Conservation (phyloP, 352 stramenopile species). For the Pythium folliculosum region DNA sequence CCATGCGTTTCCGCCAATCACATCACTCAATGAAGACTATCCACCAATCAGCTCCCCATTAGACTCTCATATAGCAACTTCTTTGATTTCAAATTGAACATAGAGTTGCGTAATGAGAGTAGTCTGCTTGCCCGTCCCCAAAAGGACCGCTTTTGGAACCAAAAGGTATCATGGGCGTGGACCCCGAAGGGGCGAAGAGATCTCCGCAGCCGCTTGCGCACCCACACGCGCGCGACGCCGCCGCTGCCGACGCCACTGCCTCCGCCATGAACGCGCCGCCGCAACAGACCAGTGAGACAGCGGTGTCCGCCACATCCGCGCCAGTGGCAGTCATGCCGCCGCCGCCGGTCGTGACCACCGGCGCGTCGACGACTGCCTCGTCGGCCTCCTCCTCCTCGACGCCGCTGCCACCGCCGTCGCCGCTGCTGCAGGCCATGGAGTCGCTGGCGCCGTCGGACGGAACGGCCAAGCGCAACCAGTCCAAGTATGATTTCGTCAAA, state of each 20-base stretch:
- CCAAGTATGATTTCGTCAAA: slow-evolving; percentile 91
- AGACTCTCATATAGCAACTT: background rate
- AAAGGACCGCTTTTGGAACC: background rate
- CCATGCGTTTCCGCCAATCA: slow-evolving; percentile 4
- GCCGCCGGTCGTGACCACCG: slow-evolving; percentile 3
- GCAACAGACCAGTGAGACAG: background rate
- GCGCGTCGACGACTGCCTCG: slow-evolving; percentile 15
- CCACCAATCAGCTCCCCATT: slow-evolving; percentile 7
- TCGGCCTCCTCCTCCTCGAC: slow-evolving; percentile 3
- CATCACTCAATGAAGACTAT: background rate
- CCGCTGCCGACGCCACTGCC: too few relatives aligned
- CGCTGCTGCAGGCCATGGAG: slow-evolving; percentile 36
- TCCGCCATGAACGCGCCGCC: slow-evolving; percentile 8
- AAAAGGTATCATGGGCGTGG: slow-evolving; percentile 1
- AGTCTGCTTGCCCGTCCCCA: too few relatives aligned
- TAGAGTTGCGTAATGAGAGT: background rate
- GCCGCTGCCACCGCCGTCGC: slow-evolving; percentile 39
- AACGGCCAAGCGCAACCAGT: slow-evolving; percentile 84
- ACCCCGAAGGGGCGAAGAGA: slow-evolving; percentile 1
- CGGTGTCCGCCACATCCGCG: background rate
- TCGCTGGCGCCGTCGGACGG: slow-evolving; percentile 40
- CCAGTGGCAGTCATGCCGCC: background rate
- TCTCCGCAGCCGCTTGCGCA: background rate
- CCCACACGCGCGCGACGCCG: background rate
- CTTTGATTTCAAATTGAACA: background rate